These are phyloP conservation scores for Pholiota molesta DNA, from an alignment of 768 basidiomycete genomes.

Conservation along the genomic window DNA sequence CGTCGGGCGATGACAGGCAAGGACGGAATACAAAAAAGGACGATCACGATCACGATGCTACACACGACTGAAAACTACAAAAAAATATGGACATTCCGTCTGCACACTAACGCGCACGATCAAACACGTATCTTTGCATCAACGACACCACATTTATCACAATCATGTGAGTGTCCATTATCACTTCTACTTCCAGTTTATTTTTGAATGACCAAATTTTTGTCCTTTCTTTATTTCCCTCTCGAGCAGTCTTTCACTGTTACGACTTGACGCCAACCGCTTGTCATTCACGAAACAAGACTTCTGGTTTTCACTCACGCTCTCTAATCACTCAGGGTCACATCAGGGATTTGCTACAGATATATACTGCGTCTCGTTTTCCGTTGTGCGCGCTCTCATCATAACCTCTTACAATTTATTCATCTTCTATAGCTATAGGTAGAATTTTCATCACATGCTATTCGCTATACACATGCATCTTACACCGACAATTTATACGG, in stretches of 20 bases:
- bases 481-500: constrained; percentile 1
- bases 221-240: constrained; percentile 9
- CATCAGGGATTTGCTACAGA: background rate
- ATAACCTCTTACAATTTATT: background rate
- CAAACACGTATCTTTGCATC: constrained; percentile 26
- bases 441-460: constrained; percentile 3
- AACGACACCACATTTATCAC: constrained; percentile 16
- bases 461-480: constrained; percentile 4
- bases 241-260: constrained; percentile 11
- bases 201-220: constrained; percentile 8
- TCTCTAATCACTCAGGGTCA: background rate
- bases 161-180: constrained; percentile 21
- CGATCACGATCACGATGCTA: background rate
- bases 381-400: background rate
- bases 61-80: background rate
- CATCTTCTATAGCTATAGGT: constrained; percentile 12
- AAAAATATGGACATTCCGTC: constrained; percentile 1
- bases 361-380: background rate
- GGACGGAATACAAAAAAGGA: background rate
- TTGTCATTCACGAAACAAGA: constrained; percentile 61
- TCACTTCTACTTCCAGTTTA: background rate
- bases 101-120: constrained; percentile 21
- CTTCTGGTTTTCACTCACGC: constrained; percentile 5
- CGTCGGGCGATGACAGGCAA: background rate
- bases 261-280: constrained; percentile 35